A percentile compares a stretch with the other conserved stretches of the same genome.
These are phyloP conservation scores for Brettanomyces nanus DNA, from an alignment of 805 yeast species.

Conservation along the genomic window DNA sequence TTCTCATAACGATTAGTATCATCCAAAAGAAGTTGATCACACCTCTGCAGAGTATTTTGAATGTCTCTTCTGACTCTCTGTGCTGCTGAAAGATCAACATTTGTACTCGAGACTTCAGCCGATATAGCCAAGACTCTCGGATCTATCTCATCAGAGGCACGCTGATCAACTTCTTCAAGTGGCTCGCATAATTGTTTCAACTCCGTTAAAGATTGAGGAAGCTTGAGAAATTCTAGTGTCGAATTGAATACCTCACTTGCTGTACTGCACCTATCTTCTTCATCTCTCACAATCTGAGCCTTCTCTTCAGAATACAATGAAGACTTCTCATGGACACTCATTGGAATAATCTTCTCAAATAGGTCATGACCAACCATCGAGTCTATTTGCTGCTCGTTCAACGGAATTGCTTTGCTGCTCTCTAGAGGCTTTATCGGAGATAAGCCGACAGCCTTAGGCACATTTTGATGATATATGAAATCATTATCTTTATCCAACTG, in stretches of 20 bases:
- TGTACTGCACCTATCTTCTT: slow-evolving; percentile 65
- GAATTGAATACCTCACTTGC: slow-evolving; percentile 74
- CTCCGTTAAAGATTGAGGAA: slow-evolving; percentile 59
- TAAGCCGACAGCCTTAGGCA: slow-evolving; percentile 55
- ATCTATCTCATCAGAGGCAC: slow-evolving; percentile 28
- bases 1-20: slow-evolving; percentile 30
- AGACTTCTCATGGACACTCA: slow-evolving; percentile 78
- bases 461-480: slow-evolving; percentile 70
- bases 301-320: slow-evolving; percentile 87
- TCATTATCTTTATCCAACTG: slow-evolving; percentile 75
- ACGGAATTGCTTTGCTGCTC: slow-evolving; percentile 52
- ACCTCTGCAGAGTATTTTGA: slow-evolving; percentile 25
- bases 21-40: slow-evolving; percentile 26
- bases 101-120: slow-evolving; percentile 19
- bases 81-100: slow-evolving; percentile 24
- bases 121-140: slow-evolving; percentile 32
- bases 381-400: slow-evolving; percentile 41
- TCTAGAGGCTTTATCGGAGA: slow-evolving; percentile 63
- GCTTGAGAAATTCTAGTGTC: slow-evolving; percentile 68
- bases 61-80: slow-evolving; percentile 29
- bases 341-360: slow-evolving; percentile 74
- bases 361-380: slow-evolving; percentile 44
- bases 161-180: slow-evolving; percentile 8
- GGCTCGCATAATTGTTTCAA: slow-evolving; percentile 29
- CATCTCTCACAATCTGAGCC: slow-evolving; percentile 64